These are phyloP conservation scores for Cercospora zeae-maydis DNA, from an alignment of 2,329 filamentous ascomycete genomes.

Conservation along the genomic window DNA sequence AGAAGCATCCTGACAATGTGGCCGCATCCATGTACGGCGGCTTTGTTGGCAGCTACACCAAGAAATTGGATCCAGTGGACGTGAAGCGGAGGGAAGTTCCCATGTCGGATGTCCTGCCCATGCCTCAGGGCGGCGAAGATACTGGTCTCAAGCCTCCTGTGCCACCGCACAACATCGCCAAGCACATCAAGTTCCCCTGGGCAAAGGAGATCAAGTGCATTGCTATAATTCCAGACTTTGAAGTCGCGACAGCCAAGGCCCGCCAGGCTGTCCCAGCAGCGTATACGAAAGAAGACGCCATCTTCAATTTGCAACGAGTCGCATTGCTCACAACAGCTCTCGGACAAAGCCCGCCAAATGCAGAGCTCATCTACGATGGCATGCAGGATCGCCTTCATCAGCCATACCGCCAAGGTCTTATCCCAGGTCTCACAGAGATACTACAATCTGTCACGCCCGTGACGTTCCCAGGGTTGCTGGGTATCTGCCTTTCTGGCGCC, in stretches of 20 bases:
- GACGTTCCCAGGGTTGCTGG: slow-evolving; percentile 81
- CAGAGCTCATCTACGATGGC: slow-evolving; percentile 90
- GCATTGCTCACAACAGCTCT: slow-evolving; percentile 86
- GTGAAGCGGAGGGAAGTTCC: slow-evolving; percentile 90
- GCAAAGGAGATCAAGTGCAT: slow-evolving; percentile 93
- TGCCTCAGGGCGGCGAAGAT: slow-evolving; percentile 84
- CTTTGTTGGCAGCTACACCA: slow-evolving; percentile 94
- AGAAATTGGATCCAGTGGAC: slow-evolving; percentile 84
- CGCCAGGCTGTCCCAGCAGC: slow-evolving; percentile 75
- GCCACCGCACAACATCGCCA: slow-evolving; percentile 88
- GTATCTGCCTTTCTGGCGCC: slow-evolving; percentile 91
- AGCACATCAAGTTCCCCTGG: slow-evolving; percentile 95
- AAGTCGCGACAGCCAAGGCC: slow-evolving; percentile 90
- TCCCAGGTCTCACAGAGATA: slow-evolving; percentile 87
- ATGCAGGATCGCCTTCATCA: slow-evolving; percentile 99
- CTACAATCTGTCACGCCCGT: slow-evolving; percentile 85
- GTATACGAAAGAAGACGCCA: slow-evolving; percentile 79
- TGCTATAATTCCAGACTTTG: slow-evolving; percentile 92
- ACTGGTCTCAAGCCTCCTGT: slow-evolving; percentile 82
- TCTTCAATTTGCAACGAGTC: slow-evolving; percentile 94
- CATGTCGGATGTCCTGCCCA: slow-evolving; percentile 84
- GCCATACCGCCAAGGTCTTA: slow-evolving; percentile 86
- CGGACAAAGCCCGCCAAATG: slow-evolving; percentile 83
- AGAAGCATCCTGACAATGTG: slow-evolving; percentile 90
- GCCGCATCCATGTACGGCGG: slow-evolving; percentile 93